Percentiles rank a stretch among this genome's conserved stretches.
phyloP scores from a whole-genome alignment of 2,329 filamentous ascomycete genomes.

The Domatiomyces catenatus region DNA sequence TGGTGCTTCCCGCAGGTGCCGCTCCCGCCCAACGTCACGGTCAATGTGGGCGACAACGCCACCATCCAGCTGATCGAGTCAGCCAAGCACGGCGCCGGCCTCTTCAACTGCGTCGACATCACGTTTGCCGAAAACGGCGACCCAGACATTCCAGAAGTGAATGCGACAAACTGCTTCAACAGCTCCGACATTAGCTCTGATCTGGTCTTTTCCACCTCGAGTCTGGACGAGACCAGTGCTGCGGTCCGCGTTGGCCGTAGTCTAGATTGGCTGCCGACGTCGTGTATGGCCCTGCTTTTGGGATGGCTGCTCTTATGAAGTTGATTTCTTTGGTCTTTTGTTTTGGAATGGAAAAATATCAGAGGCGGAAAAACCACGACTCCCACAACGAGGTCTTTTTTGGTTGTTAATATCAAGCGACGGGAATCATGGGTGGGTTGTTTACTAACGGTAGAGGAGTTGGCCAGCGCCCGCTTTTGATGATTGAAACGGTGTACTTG shows the following conservation, averaged over 20 bases:
- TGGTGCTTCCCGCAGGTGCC: constrained; percentile 85
- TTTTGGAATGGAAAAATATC: neutral
- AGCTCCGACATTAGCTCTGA: constrained; percentile 62
- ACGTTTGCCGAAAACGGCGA: constrained; percentile 55
- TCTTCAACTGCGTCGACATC: constrained; percentile 88
- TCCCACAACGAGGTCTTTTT: neutral
- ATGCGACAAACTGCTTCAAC: constrained; percentile 76
- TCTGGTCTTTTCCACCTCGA: constrained; percentile 44
- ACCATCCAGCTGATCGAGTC: constrained; percentile 79
- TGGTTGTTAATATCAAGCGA: neutral
- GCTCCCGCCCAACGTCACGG: constrained; percentile 54
- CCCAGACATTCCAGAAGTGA: constrained; percentile 56
- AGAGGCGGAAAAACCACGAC: neutral
- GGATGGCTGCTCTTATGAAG: neutral
- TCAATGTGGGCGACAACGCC: constrained; percentile 69
- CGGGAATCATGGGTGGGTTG: neutral
- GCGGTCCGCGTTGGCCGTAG: neutral
- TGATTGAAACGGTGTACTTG: neutral
- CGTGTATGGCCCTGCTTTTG: neutral
- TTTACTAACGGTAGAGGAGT: neutral
- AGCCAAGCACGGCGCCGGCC: constrained; percentile 65
- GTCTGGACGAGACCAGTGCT: neutral
- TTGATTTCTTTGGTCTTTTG: neutral
- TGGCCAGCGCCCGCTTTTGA: neutral
- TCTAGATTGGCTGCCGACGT: neutral